A percentile compares a stretch with the other conserved stretches of the same genome.
phyloP scores from a whole-genome alignment of 1,284 basidiomycete genomes.

The Cutaneotrichosporon curvatum region DNA sequence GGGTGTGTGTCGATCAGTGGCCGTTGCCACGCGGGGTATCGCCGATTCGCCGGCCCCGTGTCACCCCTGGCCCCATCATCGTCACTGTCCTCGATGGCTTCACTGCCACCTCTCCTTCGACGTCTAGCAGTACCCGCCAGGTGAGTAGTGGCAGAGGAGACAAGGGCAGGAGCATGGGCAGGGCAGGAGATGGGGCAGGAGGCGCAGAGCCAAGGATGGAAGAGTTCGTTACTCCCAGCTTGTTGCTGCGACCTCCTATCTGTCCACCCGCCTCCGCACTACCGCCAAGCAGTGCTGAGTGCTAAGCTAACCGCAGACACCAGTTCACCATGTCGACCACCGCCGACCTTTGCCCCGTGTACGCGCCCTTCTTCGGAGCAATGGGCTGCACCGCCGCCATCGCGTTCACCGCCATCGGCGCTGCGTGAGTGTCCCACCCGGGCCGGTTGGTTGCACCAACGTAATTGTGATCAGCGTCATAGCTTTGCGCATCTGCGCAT shows the following conservation, averaged over 20 bases:
- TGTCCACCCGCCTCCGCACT: too few species aligned
- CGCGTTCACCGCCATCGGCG: conserved; percentile 76
- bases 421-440: conserved; percentile 37
- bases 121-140: not conserved
- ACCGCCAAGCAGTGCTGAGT: too few species aligned
- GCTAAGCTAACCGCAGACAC: conserved; percentile 1
- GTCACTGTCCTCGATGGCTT: not conserved
- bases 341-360: conserved; percentile 77
- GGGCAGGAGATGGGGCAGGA: not conserved
- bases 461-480: not conserved
- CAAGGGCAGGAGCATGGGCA: not conserved
- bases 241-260: too few species aligned
- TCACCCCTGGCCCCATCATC: conserved; percentile 2
- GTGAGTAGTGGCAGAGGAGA: not conserved
- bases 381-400: conserved; percentile 97
- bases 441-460: not conserved
- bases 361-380: conserved; percentile 94
- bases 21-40: not conserved
- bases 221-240: too few species aligned
- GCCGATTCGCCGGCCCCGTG: conserved; percentile 2
- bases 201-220: too few species aligned
- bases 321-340: conserved; percentile 6
- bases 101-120: not conserved
- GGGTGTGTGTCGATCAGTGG: conserved; percentile 11
- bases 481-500: too few species aligned